Evolutionary conservation across 2,329 filamentous ascomycete genomes (phyloP), one percentile per base, ranked within the genome.

Genomic region (Diatrype stigma): DNA sequence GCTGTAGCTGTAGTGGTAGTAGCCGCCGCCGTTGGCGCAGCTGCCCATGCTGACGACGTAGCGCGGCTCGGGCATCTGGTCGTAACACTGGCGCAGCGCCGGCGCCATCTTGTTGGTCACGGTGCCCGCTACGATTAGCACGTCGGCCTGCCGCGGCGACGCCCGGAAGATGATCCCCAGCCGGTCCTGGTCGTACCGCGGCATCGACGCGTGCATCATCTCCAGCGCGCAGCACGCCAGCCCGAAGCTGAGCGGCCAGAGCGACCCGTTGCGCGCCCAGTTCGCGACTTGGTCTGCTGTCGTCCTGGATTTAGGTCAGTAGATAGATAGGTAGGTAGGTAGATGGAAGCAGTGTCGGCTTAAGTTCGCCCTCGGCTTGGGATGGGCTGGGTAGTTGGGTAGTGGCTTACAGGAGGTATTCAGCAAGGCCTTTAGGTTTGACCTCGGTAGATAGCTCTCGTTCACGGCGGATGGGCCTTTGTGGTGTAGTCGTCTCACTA

Each of bases 61-160:
- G 66, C 87, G 80, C n/a, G 90, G 90, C 30, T 96, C 90, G 28
- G 90, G 90, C 90, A 96, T 96, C 77, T 96, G 91, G 71, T 96
- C 91, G 75, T 96, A 96, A 55, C 94, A 86, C 73, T 94, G 89
- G 70, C 91, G 81, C 65, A 96, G 76, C 30, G 91, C 91, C 2
- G 91, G 90, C 1, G 90, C 90, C 91, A 96, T 96, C 78, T 96
- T 96, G 79, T 96, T 96, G 61, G 90, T 94, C 55, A 96, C 80
- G 23, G 91, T 96, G 53, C 91, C 91, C 23, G 91, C 90, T 19
- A 96, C 90, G 63, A 96, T 94, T 89, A 96, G 94, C 59, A 95
- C 87, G 70, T 96, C 90, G 54, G 89, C 89, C 71, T 95, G 90
- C 57, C 90, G 86, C 1, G 90, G 90, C 14, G 89, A 93, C 52